Base-by-base conservation (phyloP, 371 early-diverging fungal genomes). In the Globomyces sp. region DNA sequence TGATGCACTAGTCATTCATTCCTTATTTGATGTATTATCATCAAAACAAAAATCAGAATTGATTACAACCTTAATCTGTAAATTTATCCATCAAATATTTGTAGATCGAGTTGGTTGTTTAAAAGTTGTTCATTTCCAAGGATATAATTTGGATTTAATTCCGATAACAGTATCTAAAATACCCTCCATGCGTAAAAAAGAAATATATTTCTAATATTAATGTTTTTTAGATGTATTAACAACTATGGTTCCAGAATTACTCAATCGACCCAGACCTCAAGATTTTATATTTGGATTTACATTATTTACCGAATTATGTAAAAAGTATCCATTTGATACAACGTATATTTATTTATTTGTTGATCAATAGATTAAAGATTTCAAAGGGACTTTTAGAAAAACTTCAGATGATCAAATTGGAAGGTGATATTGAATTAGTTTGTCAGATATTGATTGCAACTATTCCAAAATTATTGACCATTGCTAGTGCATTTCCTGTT, bases 1-100 rank as follows among this genome's bases (percentile, higher is more conserved):
- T 37, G 46, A 46, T n/a, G 34, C 48, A 11, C 45, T 60, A 41
- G 60, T 49, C 36, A 46, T 47, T 5, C 60, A 60, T 39, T 4
- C 6, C 13, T 2, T 60, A 37, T 60, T 60, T 44, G 37, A 11
- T 37, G 5, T 60, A 2, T 37, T 47, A 9, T 34, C 11, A 11
- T n/a, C 11, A n/a, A 34, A 48, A 36, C 8, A 48, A 41, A 34
- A 48, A 60, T 11, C 9, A 50, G 11, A 11, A 4, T 10, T 43
- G 9, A 4, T 5, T 6, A 3, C 36, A 62, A 36, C 3, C 13
- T 37, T 65, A 39, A 11, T 65, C 24, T 65, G 65, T 55, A 44
- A 49, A 44, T 41, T n/a, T 13, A 13, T 66, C 40, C 66, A 66
- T 34, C 63, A 66, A 59, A 53, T 66, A 41, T 66, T 66, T 66